These are phyloP conservation scores for Botrytis deweyae DNA, from an alignment of 2,329 filamentous ascomycete species.

Conservation along the genomic window DNA sequence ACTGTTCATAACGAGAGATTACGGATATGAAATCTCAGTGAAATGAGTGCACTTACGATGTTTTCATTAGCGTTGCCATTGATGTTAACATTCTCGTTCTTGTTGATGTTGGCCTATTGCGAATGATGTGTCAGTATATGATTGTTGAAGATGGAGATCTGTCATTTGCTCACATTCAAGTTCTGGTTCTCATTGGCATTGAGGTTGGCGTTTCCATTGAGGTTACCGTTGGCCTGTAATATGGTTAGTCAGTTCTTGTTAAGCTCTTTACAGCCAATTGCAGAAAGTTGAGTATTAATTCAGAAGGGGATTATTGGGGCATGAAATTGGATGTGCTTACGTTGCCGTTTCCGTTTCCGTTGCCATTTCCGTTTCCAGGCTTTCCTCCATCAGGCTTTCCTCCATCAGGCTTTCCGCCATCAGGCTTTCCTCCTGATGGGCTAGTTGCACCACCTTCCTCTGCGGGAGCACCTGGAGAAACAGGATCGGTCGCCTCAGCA, in stretches of 20 bases:
- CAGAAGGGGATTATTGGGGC: too few species aligned
- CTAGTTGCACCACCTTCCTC: neutral
- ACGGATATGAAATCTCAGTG: neutral
- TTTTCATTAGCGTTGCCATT: neutral
- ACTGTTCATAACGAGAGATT: neutral
- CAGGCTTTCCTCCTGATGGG: neutral
- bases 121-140: neutral
- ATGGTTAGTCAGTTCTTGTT: neutral
- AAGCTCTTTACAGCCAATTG: too few species aligned
- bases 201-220: neutral
- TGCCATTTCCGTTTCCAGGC: neutral
- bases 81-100: conserved; percentile 4
- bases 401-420: too few species aligned
- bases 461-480: neutral
- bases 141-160: too few species aligned
- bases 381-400: too few species aligned
- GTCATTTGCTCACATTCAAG: neutral
- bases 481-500: too few species aligned
- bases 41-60: neutral
- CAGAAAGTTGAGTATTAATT: neutral
- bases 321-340: neutral
- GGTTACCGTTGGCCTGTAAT: neutral
- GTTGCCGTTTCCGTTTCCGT: neutral
- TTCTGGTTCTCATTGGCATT: neutral
- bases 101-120: conserved; percentile 3